Evolutionary conservation across 2,329 filamentous ascomycete genomes (phyloP).

Genomic region (Fusarium redolens): DNA sequence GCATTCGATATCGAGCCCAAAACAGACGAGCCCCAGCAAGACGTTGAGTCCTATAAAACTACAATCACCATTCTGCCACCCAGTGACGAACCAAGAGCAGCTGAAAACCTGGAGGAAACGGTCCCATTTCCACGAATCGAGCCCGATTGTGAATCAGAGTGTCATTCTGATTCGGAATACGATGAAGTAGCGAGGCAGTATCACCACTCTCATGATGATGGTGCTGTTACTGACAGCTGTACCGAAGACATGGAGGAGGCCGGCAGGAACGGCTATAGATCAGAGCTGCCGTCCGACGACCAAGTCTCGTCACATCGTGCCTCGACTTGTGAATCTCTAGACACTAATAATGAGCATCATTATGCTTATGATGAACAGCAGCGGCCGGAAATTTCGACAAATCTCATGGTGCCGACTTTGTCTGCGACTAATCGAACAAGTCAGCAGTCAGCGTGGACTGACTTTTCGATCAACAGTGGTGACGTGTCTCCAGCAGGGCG

Average conservation of each 20-base stretch:
- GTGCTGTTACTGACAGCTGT: conserved; percentile 50
- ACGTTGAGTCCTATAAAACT: conserved; percentile 51
- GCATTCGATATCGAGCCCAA: conserved; percentile 54
- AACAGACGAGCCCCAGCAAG: conserved; percentile 33
- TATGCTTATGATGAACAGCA: conserved; percentile 44
- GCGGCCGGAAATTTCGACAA: conserved; percentile 55
- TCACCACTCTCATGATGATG: conserved; percentile 46
- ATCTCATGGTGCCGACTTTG: conserved; percentile 60
- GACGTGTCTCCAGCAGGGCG: conserved; percentile 51
- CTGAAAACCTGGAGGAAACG: conserved; percentile 29
- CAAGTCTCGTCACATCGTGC: conserved; percentile 50
- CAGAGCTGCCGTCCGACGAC: conserved; percentile 46
- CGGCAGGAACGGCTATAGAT: conserved; percentile 44
- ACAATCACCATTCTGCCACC: conserved; percentile 63
- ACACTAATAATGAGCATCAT: conserved; percentile 48
- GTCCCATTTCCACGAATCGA: conserved; percentile 52
- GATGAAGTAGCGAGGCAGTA: conserved; percentile 40
- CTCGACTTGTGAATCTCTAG: conserved; percentile 56
- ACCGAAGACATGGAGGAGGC: conserved; percentile 52
- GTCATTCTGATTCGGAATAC: conserved; percentile 51
- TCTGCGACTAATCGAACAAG: conserved; percentile 61
- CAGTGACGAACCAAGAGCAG: conserved; percentile 37
- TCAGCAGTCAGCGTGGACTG: conserved; percentile 70
- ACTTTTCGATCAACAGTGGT: conserved; percentile 67
- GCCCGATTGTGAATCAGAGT: conserved; percentile 53